A percentile compares a stretch with the other conserved stretches of the same genome.
phyloP scores from a whole-genome alignment of 2,329 filamentous ascomycete species.

The Ophiostoma piceae region DNA sequence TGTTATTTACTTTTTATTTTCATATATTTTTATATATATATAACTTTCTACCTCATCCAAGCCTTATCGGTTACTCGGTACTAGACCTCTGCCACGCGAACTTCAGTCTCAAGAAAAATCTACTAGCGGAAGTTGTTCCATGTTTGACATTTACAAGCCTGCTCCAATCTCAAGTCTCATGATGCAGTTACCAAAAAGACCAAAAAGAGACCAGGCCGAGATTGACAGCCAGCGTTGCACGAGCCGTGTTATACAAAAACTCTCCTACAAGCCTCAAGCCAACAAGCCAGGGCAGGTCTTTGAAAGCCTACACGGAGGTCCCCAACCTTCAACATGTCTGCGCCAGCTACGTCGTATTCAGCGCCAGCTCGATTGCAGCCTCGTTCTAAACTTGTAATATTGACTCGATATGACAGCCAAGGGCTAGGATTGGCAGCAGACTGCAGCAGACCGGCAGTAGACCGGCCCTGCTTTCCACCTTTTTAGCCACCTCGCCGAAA shows the following conservation, averaged over 20 bases:
- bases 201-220: not conserved
- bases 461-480: not conserved
- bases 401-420: not conserved
- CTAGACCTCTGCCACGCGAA: not conserved
- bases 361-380: not conserved
- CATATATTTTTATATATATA: not conserved
- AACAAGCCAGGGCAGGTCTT: too few relatives aligned
- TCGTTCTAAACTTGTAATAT: not conserved
- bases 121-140: not conserved
- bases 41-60: too few relatives aligned
- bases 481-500: constrained; percentile 4
- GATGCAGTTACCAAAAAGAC: not conserved
- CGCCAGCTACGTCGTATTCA: not conserved
- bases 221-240: not conserved
- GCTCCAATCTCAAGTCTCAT: not conserved
- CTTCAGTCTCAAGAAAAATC: too few relatives aligned
- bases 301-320: not conserved
- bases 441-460: not conserved
- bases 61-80: not conserved
- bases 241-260: not conserved
- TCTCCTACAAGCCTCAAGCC: too few relatives aligned
- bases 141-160: not conserved
- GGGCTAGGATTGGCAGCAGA: not conserved
- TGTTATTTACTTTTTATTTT: not conserved
- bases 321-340: not conserved